Conservation (phyloP, 2,329 filamentous ascomycete species). For the Fragosphaeria purpurea region DNA sequence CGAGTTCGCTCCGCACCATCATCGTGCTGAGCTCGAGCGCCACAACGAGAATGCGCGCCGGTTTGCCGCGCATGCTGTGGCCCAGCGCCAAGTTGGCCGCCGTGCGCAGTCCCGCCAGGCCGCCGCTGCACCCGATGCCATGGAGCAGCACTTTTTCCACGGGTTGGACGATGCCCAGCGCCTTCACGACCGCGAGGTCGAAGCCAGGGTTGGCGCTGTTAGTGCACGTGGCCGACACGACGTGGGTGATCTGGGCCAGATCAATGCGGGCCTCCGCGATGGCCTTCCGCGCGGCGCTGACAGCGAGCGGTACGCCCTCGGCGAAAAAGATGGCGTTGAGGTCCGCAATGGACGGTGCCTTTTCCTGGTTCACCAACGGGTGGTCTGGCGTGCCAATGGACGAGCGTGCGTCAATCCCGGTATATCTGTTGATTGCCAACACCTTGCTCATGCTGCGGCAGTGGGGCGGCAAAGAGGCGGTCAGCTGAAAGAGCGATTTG, state of each 20-base stretch:
- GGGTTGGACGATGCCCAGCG: constrained; percentile 44
- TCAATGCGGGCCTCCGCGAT: constrained; percentile 43
- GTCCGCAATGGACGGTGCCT: constrained; percentile 43
- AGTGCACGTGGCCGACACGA: constrained; percentile 59
- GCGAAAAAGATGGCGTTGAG: constrained; percentile 45
- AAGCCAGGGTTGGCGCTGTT: constrained; percentile 61
- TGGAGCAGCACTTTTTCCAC: constrained; percentile 57
- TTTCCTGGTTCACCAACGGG: constrained; percentile 47
- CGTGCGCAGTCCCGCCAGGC: constrained; percentile 50
- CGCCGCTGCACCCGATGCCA: constrained; percentile 56
- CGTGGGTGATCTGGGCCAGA: constrained; percentile 49
- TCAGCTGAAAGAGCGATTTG: neutral
- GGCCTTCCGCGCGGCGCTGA: constrained; percentile 44
- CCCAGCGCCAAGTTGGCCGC: constrained; percentile 58
- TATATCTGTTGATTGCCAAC: constrained; percentile 52
- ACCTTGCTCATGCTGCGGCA: constrained; percentile 49
- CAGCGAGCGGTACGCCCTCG: constrained; percentile 48
- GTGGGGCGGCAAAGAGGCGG: neutral
- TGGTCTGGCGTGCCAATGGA: constrained; percentile 53
- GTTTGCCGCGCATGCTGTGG: constrained; percentile 45
- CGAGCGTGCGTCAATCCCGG: constrained; percentile 53
- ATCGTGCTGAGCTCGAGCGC: constrained; percentile 54
- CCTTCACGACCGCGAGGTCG: constrained; percentile 53
- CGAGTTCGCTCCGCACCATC: constrained; percentile 54
- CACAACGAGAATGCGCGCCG: constrained; percentile 54